Base-by-base conservation (phyloP, 352 stramenopile genomes). In the Hyaloperonospora arabidopsidis region DNA sequence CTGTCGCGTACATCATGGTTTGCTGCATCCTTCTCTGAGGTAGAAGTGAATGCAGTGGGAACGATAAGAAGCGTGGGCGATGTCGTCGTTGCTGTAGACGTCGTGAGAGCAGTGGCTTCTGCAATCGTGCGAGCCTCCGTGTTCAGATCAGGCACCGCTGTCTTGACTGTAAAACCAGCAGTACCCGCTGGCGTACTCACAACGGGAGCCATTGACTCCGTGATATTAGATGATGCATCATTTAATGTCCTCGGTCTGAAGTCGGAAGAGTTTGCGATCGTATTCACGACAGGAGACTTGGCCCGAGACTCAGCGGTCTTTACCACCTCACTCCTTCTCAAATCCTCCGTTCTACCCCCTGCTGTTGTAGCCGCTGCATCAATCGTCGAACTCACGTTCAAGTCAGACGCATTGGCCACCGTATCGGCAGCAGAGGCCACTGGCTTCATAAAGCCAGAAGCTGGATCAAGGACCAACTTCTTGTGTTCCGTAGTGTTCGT, bases 1-100 rank as follows among this genome's bases (percentile, higher is more conserved):
- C 25, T 64, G 8, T 34, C 46, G 18, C 52, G 40, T 4, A 47
- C 34, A 41, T 34, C 61, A 11, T 57, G 15, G 2, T 40, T 57
- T 25, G 36, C 48, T 14, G 48, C 34, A 7, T 54, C 19, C 2
- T 50, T 22, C 10, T 29, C 15, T 25, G 54, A 17, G 21, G 56
- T 52, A 29, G 22, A 8, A 5, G 43, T 45, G 14, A 52, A 49
- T 11, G 43, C 14, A 41, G 54, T 38, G 2, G 40, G 43, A 6
- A 49, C 49, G 28, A 13, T 25, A 40, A 13, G 13, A 19, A 14
- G 41, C 15, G 36, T 34, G 4, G 25, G 25, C 25, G 32, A 25
- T 43, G 40, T 49, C 10, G 35, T 44, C 6, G 15, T 28, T 21
- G 29, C 28, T 7, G 25, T 18, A 43, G 15, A 36, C 18, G 15